Percentiles rank a stretch among this genome's conserved stretches.
These are phyloP conservation scores for Triticum turgidum DNA, from an alignment of 176 grass and related monocot species.

Conservation along the genomic window DNA sequence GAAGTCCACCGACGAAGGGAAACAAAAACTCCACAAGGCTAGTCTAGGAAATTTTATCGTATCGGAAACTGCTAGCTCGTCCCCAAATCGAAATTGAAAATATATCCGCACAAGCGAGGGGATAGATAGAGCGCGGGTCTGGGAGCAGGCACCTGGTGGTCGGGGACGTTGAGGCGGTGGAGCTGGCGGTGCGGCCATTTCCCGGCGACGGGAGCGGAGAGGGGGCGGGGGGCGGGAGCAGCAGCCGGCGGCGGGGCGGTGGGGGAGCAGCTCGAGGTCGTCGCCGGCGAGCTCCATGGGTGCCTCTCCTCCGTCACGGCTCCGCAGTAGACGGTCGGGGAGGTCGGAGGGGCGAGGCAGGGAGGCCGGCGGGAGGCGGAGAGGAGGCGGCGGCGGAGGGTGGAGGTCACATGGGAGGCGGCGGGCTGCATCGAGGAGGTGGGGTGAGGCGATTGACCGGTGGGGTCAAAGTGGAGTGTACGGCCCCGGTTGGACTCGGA, in stretches of 20 bases:
- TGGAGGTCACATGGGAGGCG: not conserved
- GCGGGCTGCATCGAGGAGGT: not conserved
- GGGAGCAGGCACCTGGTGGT: conserved; percentile 61
- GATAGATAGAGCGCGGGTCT: not conserved
- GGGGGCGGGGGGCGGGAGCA: conserved; percentile 35
- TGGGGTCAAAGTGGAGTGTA: not conserved
- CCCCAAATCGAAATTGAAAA: not conserved
- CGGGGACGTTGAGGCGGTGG: conserved; percentile 90
- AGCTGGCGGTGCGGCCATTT: conserved; percentile 87
- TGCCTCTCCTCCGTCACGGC: not conserved
- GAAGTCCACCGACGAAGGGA: not conserved
- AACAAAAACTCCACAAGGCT: not conserved
- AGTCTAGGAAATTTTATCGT: not conserved
- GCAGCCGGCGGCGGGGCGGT: not conserved
- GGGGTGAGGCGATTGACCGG: not conserved
- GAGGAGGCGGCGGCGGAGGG: not conserved
- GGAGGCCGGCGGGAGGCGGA: not conserved
- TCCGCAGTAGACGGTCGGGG: not conserved
- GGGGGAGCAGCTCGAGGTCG: not conserved
- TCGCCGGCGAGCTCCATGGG: not conserved
- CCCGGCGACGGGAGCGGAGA: conserved; percentile 54
- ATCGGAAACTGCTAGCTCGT: not conserved
- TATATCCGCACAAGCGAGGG: not conserved
- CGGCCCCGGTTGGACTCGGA: not conserved
- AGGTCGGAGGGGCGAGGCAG: not conserved